phyloP scores from a whole-genome alignment of 2,329 filamentous ascomycete species.

The Diplodia scrobiculata region DNA sequence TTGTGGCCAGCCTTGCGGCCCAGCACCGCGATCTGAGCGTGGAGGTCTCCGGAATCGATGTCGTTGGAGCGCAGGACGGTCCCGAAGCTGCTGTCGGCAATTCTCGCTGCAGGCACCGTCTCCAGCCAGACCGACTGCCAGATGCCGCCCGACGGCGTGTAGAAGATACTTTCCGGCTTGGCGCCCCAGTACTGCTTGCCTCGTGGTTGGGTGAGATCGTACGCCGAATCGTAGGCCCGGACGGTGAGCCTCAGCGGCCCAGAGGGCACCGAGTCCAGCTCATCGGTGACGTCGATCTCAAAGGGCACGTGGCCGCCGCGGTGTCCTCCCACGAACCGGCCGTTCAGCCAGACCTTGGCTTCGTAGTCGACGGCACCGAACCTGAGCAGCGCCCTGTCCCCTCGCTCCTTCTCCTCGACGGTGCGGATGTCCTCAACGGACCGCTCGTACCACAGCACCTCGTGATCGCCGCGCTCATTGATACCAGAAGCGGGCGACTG shows the following conservation, averaged over 20 bases:
- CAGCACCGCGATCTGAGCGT: constrained; percentile 54
- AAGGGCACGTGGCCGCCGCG: constrained; percentile 62
- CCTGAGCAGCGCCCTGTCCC: constrained; percentile 52
- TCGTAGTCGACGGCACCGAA: constrained; percentile 67
- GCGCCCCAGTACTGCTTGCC: constrained; percentile 69
- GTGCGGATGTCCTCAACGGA: constrained; percentile 55
- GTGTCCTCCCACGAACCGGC: constrained; percentile 57
- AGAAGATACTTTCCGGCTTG: constrained; percentile 63
- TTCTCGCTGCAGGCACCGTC: constrained; percentile 55
- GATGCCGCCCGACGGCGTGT: constrained; percentile 60
- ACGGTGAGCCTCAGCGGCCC: constrained; percentile 51
- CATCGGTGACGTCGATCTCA: constrained; percentile 60
- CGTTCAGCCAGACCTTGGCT: constrained; percentile 60
- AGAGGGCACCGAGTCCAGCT: constrained; percentile 33
- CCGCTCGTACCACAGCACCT: constrained; percentile 68
- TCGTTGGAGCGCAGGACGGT: constrained; percentile 61
- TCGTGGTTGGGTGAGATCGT: constrained; percentile 65
- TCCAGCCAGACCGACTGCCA: constrained; percentile 63
- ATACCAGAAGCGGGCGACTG: constrained; percentile 66
- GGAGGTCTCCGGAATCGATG: constrained; percentile 55
- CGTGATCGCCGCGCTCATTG: constrained; percentile 63
- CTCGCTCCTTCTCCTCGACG: constrained; percentile 46
- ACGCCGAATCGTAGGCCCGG: constrained; percentile 64
- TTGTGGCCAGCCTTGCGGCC: constrained; percentile 53
- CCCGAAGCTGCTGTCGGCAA: constrained; percentile 60